Conservation (phyloP, 2,329 filamentous ascomycete species). For the Ustulina deusta region DNA sequence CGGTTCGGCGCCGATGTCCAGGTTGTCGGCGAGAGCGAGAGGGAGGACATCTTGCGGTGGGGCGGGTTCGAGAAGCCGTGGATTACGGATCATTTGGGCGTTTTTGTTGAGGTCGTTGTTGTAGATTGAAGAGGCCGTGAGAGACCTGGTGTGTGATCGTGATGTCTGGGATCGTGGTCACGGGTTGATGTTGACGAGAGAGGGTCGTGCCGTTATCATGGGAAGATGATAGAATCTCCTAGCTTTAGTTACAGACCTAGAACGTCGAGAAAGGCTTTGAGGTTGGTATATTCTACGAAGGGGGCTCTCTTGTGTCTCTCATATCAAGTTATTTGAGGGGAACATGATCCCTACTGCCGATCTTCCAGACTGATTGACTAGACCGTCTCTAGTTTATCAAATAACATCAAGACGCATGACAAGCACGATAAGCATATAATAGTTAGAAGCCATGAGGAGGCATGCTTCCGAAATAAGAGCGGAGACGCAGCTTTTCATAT, state of each 20-base stretch:
- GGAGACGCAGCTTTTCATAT: too few relatives aligned
- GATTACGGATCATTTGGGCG: constrained; percentile 63
- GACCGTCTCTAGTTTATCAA: too few relatives aligned
- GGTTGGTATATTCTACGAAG: too few relatives aligned
- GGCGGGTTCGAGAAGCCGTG: constrained; percentile 56
- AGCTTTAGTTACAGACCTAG: neutral
- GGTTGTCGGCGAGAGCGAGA: constrained; percentile 51
- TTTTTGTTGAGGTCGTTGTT: constrained; percentile 52
- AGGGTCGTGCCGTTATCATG: neutral
- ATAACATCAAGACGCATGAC: too few relatives aligned
- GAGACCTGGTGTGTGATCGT: neutral
- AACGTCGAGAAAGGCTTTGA: neutral
- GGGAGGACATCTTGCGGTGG: constrained; percentile 40
- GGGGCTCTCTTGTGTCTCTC: too few relatives aligned
- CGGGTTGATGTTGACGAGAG: neutral
- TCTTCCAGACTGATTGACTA: too few relatives aligned
- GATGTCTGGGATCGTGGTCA: neutral
- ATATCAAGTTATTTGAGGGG: too few relatives aligned
- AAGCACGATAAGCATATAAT: too few relatives aligned
- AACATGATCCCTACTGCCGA: too few relatives aligned
- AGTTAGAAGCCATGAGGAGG: too few relatives aligned
- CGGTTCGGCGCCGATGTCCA: constrained; percentile 60
- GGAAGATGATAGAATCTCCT: neutral
- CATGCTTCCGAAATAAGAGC: too few relatives aligned
- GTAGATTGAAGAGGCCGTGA: constrained; percentile 17